Percentiles rank a stretch among this genome's conserved stretches.
Evolutionary conservation across 73 alveolate genomes (phyloP).

Genomic region (Tetrahymena thermophila): DNA sequence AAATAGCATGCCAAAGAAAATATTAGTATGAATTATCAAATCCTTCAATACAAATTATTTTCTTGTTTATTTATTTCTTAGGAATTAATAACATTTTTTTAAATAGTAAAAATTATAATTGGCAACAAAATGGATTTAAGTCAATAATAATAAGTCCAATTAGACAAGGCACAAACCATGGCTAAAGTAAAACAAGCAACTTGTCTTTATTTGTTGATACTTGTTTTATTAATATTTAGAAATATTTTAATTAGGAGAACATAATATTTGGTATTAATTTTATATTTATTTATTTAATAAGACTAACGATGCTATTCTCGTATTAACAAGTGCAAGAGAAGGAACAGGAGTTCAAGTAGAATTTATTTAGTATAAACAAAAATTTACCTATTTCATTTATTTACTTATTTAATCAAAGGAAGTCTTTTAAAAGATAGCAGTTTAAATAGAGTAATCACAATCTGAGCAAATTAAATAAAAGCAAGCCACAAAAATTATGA

Average conservation of each 20-base stretch:
- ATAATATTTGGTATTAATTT: too few relatives aligned
- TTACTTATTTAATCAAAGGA: background rate
- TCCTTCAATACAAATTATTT: background rate
- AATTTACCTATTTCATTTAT: too few relatives aligned
- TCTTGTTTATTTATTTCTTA: background rate
- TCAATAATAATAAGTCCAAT: background rate
- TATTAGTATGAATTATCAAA: background rate
- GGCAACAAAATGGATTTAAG: background rate
- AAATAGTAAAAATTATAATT: background rate
- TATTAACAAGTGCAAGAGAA: background rate
- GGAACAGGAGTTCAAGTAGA: background rate
- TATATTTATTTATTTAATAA: background rate
- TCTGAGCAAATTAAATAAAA: background rate
- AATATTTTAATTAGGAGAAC: background rate
- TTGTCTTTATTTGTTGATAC: background rate
- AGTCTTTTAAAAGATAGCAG: background rate
- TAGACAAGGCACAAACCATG: background rate
- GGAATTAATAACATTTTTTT: background rate
- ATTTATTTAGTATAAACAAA: background rate
- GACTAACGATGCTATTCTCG: background rate
- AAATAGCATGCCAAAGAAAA: slow-evolving; percentile 32
- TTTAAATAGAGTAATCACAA: background rate
- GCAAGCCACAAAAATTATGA: background rate
- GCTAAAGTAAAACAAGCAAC: background rate
- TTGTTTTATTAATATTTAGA: too few relatives aligned